Conservation (phyloP, 1,139 yeast genomes). For the Candida mesenterica region DNA sequence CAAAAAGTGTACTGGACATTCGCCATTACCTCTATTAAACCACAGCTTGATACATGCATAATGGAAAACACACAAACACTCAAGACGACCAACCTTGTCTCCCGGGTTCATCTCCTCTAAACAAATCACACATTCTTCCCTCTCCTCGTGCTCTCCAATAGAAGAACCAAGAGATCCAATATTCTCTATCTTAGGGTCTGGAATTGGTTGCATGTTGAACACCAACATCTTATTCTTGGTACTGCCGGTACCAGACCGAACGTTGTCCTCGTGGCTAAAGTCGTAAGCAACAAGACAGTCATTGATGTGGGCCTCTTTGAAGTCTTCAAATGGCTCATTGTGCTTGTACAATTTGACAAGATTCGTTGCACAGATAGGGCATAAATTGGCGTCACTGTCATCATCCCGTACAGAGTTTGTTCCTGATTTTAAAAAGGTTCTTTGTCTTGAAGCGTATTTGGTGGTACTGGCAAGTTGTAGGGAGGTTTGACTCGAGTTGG, state of each 20-base stretch:
- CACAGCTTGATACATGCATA: slow-evolving; percentile 86
- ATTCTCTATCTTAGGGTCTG: slow-evolving; percentile 40
- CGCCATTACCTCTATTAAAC: slow-evolving; percentile 86
- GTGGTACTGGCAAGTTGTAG: slow-evolving; percentile 19
- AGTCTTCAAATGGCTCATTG: slow-evolving; percentile 38
- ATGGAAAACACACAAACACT: slow-evolving; percentile 93
- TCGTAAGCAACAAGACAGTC: slow-evolving; percentile 67
- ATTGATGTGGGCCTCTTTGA: slow-evolving; percentile 66
- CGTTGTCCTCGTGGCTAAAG: slow-evolving; percentile 58
- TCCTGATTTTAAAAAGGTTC: slow-evolving; percentile 25
- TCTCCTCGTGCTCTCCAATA: slow-evolving; percentile 16
- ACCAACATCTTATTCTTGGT: slow-evolving; percentile 78
- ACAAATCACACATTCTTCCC: slow-evolving; percentile 87
- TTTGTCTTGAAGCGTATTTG: slow-evolving; percentile 23
- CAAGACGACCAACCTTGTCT: slow-evolving; percentile 86
- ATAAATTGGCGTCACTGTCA: slow-evolving; percentile 35
- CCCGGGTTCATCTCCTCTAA: slow-evolving; percentile 85
- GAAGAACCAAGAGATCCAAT: slow-evolving; percentile 24
- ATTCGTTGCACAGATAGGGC: slow-evolving; percentile 48
- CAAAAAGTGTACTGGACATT: slow-evolving; percentile 73
- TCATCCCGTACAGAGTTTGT: slow-evolving; percentile 22
- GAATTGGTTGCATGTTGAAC: slow-evolving; percentile 63
- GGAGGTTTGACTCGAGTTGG: slow-evolving; percentile 11
- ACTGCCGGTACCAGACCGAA: slow-evolving; percentile 32
- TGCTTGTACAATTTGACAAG: slow-evolving; percentile 51